A percentile compares a stretch with the other conserved stretches of the same genome.
Conservation (phyloP, 2,329 filamentous ascomycete genomes). For the Cercospora sesami region DNA sequence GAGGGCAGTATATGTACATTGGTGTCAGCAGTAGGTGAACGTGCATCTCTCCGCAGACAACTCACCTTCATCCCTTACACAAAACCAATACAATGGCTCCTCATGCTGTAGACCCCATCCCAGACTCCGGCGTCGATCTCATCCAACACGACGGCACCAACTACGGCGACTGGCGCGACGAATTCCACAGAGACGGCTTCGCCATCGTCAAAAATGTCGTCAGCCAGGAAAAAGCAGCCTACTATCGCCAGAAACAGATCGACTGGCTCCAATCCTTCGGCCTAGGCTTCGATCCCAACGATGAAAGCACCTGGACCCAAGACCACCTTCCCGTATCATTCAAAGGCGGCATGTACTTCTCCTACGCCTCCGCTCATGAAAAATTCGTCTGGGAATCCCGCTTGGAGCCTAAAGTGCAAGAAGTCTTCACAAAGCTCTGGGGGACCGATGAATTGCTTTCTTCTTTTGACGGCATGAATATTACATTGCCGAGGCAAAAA, state of each 20-base stretch:
- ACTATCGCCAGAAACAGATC: conserved; percentile 37
- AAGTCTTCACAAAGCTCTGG: conserved; percentile 48
- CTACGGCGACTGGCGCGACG: conserved; percentile 38
- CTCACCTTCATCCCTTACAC: neutral
- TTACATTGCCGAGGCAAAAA: conserved; percentile 46
- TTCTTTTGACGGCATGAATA: conserved; percentile 44
- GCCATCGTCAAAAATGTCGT: conserved; percentile 36
- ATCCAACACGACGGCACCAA: conserved; percentile 25
- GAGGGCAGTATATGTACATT: neutral
- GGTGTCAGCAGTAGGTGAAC: neutral
- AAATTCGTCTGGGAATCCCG: conserved; percentile 48
- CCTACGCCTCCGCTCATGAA: conserved; percentile 45
- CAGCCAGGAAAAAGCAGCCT: conserved; percentile 30
- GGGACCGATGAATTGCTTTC: conserved; percentile 36
- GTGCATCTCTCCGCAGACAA: neutral
- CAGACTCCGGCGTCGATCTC: conserved; percentile 26
- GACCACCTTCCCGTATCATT: conserved; percentile 48
- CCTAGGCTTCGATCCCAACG: conserved; percentile 36
- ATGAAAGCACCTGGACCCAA: conserved; percentile 45
- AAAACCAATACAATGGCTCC: conserved; percentile 17
- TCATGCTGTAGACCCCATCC: conserved; percentile 22
- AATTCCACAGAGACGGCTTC: conserved; percentile 36
- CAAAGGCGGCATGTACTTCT: conserved; percentile 50
- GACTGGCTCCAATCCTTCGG: conserved; percentile 38
- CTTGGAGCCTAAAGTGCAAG: conserved; percentile 45